Conservation (phyloP, 495 filamentous ascomycete genomes). For the Copromyces sp. region DNA sequence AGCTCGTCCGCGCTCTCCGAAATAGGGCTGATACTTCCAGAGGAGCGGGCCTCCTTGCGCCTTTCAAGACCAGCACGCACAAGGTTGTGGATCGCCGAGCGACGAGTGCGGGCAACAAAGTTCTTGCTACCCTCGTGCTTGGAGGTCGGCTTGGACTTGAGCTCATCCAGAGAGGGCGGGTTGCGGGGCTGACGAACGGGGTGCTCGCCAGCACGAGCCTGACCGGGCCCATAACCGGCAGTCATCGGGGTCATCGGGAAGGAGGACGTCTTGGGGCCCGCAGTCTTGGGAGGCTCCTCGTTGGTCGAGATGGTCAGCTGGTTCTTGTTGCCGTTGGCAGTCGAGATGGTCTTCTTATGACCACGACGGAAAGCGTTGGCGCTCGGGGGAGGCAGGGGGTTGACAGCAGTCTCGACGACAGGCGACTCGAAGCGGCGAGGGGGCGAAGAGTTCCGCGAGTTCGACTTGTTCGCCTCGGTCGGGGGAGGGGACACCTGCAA, state of each 20-base stretch:
- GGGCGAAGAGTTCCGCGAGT: constrained; percentile 53
- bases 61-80: constrained; percentile 85
- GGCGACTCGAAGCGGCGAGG: constrained; percentile 52
- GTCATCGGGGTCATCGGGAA: constrained; percentile 74
- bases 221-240: constrained; percentile 81
- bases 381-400: constrained; percentile 66
- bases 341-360: constrained; percentile 84
- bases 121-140: constrained; percentile 98
- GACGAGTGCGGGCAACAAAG: constrained; percentile 87
- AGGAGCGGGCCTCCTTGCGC: constrained; percentile 52
- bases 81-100: constrained; percentile 81
- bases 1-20: constrained; percentile 72
- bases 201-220: constrained; percentile 87
- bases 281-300: constrained; percentile 46
- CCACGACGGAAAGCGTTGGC: constrained; percentile 81
- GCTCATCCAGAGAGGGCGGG: constrained; percentile 84
- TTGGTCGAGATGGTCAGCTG: constrained; percentile 44
- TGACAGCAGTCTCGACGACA: constrained; percentile 45
- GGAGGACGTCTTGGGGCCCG: constrained; percentile 65
- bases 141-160: constrained; percentile 79
- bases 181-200: constrained; percentile 88
- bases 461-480: constrained; percentile 37
- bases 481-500: constrained; percentile 76
- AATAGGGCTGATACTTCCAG: constrained; percentile 79
- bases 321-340: constrained; percentile 51